Evolutionary conservation across 1,284 basidiomycete species (phyloP), one percentile per base, ranked within the genome.

Genomic region (Cryptococcus amylolentus): DNA sequence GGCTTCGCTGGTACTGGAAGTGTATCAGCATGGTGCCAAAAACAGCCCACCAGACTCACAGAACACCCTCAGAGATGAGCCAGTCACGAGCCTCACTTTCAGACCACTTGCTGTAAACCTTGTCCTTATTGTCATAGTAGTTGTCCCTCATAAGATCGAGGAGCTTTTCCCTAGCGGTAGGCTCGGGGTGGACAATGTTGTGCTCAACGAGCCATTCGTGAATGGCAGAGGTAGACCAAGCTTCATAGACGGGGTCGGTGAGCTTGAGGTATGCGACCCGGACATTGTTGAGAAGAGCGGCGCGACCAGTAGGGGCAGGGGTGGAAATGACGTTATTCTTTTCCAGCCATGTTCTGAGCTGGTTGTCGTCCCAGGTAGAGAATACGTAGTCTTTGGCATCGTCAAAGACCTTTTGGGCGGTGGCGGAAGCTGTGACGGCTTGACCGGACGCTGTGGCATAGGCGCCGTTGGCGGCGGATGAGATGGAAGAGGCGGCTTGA

Each of bases 131-230:
- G 35, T 78, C 77, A 68, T 90, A 95, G 73, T 94, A 92, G 71
- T 91, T 92, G 48, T 81, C 79, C 59, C 84, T 80, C 88, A 96
- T 91, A 54, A 85, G 72, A 14, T 80, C 81, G 48, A 85, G 67
- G 39, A 94, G 83, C 58, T 84, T 81, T 41, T 91, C 86, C 50
- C 90, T 84, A 6, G 82, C 82, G 69, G 86, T 85, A 42, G 70
- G 70, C 64, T 87, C 82, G 37, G 81, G 78, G 67, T 83, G 80
- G 65, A 89, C 79, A 66, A 92, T 76, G 46, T 87, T 84, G 73
- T 92, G 90, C 35, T 82, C 77, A 5, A 88, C 79, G 49, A 96
- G 86, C 92, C 93, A 97, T 61, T 88, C 66, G 67, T 91, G 89
- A 51, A 93, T 83, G 71, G 89, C 89, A 3, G 85, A 87, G 69